Evolutionary conservation across 176 grass and related monocot genomes (phyloP).

Genomic region (Aegilops umbellulata): DNA sequence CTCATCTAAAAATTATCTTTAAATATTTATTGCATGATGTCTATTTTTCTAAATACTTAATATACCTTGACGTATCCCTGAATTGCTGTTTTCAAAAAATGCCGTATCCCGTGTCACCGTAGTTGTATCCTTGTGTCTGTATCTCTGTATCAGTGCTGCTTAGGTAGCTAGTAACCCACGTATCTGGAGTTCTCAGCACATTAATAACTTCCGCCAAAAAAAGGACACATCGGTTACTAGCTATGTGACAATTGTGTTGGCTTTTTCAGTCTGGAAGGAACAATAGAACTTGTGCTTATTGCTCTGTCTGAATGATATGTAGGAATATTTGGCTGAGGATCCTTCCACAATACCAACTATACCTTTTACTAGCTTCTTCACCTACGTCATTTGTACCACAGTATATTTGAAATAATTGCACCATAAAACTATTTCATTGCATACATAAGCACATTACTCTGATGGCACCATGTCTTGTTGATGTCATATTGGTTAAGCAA

Average conservation of each 20-base stretch:
- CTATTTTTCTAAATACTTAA: too few species aligned
- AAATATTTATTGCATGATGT: too few species aligned
- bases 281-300: background rate
- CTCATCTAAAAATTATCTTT: too few species aligned
- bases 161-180: background rate
- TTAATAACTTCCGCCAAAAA: background rate
- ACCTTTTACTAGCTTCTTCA: background rate
- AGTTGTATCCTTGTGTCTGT: too few species aligned
- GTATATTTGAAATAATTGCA: background rate
- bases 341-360: background rate
- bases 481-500: background rate
- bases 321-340: background rate
- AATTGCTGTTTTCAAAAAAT: too few species aligned
- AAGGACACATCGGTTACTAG: background rate
- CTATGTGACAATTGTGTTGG: background rate
- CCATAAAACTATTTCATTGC: background rate
- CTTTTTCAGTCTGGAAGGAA: background rate
- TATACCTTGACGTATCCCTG: too few species aligned
- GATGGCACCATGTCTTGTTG: background rate
- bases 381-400: background rate
- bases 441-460: background rate
- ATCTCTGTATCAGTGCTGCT: too few species aligned
- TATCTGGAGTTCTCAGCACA: background rate
- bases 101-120: too few species aligned
- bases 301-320: background rate